Evolutionary conservation across 2,329 filamentous ascomycete genomes (phyloP).

Genomic region (Fusarium udum): DNA sequence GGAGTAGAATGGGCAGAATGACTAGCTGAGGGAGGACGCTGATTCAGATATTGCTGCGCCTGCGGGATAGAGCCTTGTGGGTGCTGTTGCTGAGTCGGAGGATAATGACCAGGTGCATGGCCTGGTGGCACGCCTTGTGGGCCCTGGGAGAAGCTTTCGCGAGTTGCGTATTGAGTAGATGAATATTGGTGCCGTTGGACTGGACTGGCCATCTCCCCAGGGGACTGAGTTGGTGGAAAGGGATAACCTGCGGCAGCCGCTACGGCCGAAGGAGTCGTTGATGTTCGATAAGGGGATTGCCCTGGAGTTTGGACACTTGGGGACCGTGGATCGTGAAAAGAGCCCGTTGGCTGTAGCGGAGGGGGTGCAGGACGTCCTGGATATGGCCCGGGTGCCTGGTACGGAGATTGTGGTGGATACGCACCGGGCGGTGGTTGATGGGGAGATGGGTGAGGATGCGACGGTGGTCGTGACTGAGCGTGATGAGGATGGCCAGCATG

Average conservation of each 20-base stretch:
- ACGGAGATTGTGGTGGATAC: slow-evolving; percentile 53
- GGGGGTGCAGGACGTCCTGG: slow-evolving; percentile 55
- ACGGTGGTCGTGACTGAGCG: slow-evolving; percentile 47
- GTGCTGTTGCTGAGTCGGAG: slow-evolving; percentile 45
- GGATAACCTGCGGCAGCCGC: slow-evolving; percentile 60
- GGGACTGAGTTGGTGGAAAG: slow-evolving; percentile 57
- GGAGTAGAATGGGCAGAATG: slow-evolving; percentile 67
- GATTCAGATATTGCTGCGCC: slow-evolving; percentile 56
- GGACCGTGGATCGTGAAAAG: slow-evolving; percentile 60
- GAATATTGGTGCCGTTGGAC: slow-evolving; percentile 63
- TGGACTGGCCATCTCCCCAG: slow-evolving; percentile 59
- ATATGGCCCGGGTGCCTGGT: slow-evolving; percentile 54
- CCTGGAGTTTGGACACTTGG: slow-evolving; percentile 57
- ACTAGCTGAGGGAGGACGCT: slow-evolving; percentile 66
- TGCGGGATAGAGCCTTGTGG: slow-evolving; percentile 52
- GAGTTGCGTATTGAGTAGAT: slow-evolving; percentile 53
- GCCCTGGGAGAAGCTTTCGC: slow-evolving; percentile 58
- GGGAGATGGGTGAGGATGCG: slow-evolving; percentile 48
- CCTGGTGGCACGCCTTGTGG: slow-evolving; percentile 33
- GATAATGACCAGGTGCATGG: slow-evolving; percentile 40
- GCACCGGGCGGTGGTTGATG: slow-evolving; percentile 42
- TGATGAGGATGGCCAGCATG: slow-evolving; percentile 43
- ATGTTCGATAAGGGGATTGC: slow-evolving; percentile 59
- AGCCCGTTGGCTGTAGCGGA: slow-evolving; percentile 56
- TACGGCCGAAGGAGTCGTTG: slow-evolving; percentile 53